A percentile compares a stretch with the other conserved stretches of the same genome.
Conservation (phyloP, 805 yeast genomes). For the Wickerhamomyces xylosicus region DNA sequence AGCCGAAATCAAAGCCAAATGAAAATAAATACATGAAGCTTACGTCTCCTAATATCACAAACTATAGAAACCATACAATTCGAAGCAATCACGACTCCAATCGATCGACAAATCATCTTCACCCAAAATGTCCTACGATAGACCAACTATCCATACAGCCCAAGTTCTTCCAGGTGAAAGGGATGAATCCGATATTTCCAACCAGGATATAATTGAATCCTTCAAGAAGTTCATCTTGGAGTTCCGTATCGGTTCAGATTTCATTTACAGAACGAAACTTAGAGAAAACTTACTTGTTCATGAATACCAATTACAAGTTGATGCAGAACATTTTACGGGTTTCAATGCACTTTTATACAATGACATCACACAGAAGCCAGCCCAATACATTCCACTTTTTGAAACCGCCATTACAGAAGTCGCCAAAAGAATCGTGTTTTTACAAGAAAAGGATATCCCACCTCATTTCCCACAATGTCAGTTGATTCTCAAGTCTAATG, state of each 20-base stretch:
- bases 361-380: conserved; percentile 74
- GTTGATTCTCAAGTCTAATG: conserved; percentile 62
- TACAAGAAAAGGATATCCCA: conserved; percentile 38
- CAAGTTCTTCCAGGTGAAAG: conserved; percentile 83
- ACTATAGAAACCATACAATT: too few relatives aligned
- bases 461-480: conserved; percentile 72
- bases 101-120: too few relatives aligned
- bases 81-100: background rate
- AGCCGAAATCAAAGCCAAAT: too few relatives aligned
- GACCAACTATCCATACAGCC: conserved; percentile 59
- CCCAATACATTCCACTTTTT: conserved; percentile 77
- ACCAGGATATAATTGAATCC: conserved; percentile 62
- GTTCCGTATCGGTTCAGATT: conserved; percentile 74
- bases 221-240: conserved; percentile 78
- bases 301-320: conserved; percentile 62
- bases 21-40: background rate
- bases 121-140: conserved; percentile 16
- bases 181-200: conserved; percentile 43
- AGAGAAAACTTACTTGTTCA: conserved; percentile 77
- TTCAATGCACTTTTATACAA: conserved; percentile 87
- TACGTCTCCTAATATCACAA: too few relatives aligned
- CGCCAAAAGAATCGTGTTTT: conserved; percentile 52
- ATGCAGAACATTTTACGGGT: conserved; percentile 75
- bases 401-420: conserved; percentile 79
- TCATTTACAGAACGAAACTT: conserved; percentile 82